Evolutionary conservation across 169 alveolate species (phyloP).

Genomic region (Blepharisma undulans): DNA sequence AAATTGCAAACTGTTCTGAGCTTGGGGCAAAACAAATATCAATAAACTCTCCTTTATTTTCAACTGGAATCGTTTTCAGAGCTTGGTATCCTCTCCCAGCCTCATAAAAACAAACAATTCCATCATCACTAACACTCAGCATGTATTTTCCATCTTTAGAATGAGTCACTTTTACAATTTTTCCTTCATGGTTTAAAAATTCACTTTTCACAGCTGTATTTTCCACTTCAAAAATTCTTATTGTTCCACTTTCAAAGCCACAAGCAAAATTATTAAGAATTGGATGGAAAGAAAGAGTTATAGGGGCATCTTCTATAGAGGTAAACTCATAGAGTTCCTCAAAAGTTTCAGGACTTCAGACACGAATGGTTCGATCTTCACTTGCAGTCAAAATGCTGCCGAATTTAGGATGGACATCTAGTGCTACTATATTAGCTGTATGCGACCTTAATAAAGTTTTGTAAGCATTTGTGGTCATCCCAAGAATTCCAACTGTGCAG

Average conservation of each 20-base stretch:
- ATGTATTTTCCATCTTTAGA: slow-evolving; percentile 74
- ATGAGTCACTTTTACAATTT: slow-evolving; percentile 61
- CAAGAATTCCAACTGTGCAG: slow-evolving; percentile 86
- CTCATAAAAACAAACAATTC: slow-evolving; percentile 80
- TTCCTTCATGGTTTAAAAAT: slow-evolving; percentile 71
- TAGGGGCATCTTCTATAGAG: slow-evolving; percentile 74
- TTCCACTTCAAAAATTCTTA: slow-evolving; percentile 85
- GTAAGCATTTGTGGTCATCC: slow-evolving; percentile 80
- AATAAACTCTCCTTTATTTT: neutral
- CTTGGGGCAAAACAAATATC: slow-evolving; percentile 10
- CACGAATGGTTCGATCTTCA: slow-evolving; percentile 81
- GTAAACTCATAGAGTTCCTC: slow-evolving; percentile 81
- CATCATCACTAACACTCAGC: slow-evolving; percentile 74
- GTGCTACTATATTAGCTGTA: slow-evolving; percentile 74
- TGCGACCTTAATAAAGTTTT: slow-evolving; percentile 89
- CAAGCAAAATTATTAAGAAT: slow-evolving; percentile 74
- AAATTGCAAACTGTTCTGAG: slow-evolving; percentile 29
- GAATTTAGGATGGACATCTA: slow-evolving; percentile 66
- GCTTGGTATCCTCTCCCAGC: slow-evolving; percentile 76
- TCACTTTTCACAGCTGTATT: slow-evolving; percentile 80
- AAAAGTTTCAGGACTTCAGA: slow-evolving; percentile 81
- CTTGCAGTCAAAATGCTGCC: slow-evolving; percentile 76
- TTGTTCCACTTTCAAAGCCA: slow-evolving; percentile 82
- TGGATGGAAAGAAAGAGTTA: slow-evolving; percentile 75
- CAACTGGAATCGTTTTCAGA: slow-evolving; percentile 69